Evolutionary conservation across 1,139 yeast genomes (phyloP), one percentile per base, ranked within the genome.

Genomic region (Saccharomyces hybrid): DNA sequence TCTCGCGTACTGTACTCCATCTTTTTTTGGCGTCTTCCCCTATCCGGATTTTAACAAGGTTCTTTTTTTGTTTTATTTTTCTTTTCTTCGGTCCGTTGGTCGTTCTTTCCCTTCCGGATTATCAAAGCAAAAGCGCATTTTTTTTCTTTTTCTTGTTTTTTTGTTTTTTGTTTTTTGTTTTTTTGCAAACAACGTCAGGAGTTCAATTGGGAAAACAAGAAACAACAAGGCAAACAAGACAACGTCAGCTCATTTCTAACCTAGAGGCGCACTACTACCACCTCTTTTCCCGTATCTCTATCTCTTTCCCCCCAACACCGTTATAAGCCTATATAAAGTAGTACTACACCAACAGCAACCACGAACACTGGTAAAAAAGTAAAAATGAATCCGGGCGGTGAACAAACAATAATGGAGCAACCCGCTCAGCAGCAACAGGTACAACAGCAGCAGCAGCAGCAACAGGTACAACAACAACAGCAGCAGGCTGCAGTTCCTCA

Each of bases 401-500:
- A 38, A 38, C 44, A 38, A 38, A 38, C 44, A 38, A 38, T 38
- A 19, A 38, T 48, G 24, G 41, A 29, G 29, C 50, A 51, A 24
- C 53, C 55, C 21, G 47, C 58, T 27, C 64, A 53, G 42, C 58
- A 49, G 14, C 31, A 14, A 24, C 48, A 44, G 41, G 53, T 24
- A 19, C 56, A 51, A 42, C 56, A 51, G 12, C 57, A 48, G 16
- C 58, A 53, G 29, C 55, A 54, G 42, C 52, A 42, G 4, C 59
- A 56, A 21, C 63, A 58, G 27, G 26, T 24, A 24, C 60, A 77
- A 34, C 68, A 79, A 46, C 85, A 77, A 34, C 68, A 79, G 44
- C 85, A 46, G 84, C 88, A 4, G 89, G 88, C 52, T 84, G 95
- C 4, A 28, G 59, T 55, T 34, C 61, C 55, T 14, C 62, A 58